Evolutionary conservation across 2,329 filamentous ascomycete genomes (phyloP).

Genomic region (Sphaerulina musiva): DNA sequence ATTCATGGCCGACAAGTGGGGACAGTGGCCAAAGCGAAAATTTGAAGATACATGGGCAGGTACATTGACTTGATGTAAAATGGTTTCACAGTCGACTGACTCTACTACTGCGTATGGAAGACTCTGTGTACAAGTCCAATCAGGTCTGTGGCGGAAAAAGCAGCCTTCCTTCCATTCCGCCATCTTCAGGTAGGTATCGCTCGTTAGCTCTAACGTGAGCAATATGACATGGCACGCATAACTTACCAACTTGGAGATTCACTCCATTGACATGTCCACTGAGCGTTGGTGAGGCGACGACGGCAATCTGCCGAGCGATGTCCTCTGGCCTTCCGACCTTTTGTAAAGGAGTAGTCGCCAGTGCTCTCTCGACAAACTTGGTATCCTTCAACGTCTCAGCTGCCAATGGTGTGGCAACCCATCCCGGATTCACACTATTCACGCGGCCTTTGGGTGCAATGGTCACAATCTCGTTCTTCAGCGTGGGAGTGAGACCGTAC

Average conservation of each 20-base stretch:
- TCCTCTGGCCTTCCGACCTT: slow-evolving; percentile 28
- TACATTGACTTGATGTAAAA: no score
- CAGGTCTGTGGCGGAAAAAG: slow-evolving; percentile 16
- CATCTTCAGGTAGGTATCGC: slow-evolving; percentile 17
- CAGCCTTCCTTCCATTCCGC: slow-evolving; percentile 30
- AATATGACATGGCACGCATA: not conserved
- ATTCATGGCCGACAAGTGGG: slow-evolving; percentile 44
- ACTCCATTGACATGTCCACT: slow-evolving; percentile 30
- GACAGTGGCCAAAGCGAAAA: slow-evolving; percentile 44
- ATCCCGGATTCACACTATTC: slow-evolving; percentile 26
- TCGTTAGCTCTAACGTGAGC: slow-evolving; percentile 4
- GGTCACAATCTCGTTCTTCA: slow-evolving; percentile 32
- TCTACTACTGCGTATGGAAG: no score
- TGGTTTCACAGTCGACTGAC: no score
- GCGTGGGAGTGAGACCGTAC: slow-evolving; percentile 28
- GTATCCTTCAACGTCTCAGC: slow-evolving; percentile 19
- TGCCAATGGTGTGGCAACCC: slow-evolving; percentile 7
- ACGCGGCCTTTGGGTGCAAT: slow-evolving; percentile 27
- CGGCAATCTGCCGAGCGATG: slow-evolving; percentile 29
- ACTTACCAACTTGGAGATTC: slow-evolving; percentile 20
- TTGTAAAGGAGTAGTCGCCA: slow-evolving; percentile 30
- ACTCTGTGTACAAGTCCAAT: not conserved
- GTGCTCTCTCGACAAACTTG: slow-evolving; percentile 26
- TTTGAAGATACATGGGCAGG: slow-evolving; percentile 28
- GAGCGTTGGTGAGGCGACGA: slow-evolving; percentile 24